These are phyloP conservation scores for Fusarium devonianum DNA, from an alignment of 2,329 filamentous ascomycete genomes.

Conservation along the genomic window DNA sequence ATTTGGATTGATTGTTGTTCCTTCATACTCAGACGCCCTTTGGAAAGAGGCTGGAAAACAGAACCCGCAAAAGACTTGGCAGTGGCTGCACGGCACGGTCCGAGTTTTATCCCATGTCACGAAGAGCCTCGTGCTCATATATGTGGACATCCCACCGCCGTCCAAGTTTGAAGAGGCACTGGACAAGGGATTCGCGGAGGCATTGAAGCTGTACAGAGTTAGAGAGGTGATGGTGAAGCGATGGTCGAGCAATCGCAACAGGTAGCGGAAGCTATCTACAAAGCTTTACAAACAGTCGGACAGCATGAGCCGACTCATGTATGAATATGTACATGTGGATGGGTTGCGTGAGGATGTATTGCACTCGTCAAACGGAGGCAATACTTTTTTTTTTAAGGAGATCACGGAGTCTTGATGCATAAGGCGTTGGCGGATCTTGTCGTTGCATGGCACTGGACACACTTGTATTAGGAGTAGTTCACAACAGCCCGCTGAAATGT, in stretches of 20 bases:
- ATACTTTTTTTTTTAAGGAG: no score
- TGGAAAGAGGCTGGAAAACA: slow-evolving; percentile 69
- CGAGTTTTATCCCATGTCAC: slow-evolving; percentile 87
- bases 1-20: slow-evolving; percentile 85
- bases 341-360: no score
- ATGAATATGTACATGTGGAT: slow-evolving; percentile 14
- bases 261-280: slow-evolving; percentile 38
- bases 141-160: slow-evolving; percentile 87
- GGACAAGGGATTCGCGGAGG: slow-evolving; percentile 63
- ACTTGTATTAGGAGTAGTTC: slow-evolving; percentile 10
- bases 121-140: slow-evolving; percentile 88
- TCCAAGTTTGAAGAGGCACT: slow-evolving; percentile 53
- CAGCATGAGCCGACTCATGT: slow-evolving; percentile 7
- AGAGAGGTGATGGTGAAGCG: slow-evolving; percentile 82
- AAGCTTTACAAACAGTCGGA: neutral
- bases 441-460: slow-evolving; percentile 4
- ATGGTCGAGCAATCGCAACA: slow-evolving; percentile 84
- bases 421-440: slow-evolving; percentile 18
- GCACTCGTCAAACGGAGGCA: no score
- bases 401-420: no score
- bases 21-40: slow-evolving; percentile 77
- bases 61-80: slow-evolving; percentile 67
- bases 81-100: slow-evolving; percentile 88
- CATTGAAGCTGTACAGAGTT: slow-evolving; percentile 75
- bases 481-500: neutral